Evolutionary conservation across 306 rosid genomes (phyloP), one percentile per base, ranked within the genome.

Genomic region (Fragaria nilgerrensis): DNA sequence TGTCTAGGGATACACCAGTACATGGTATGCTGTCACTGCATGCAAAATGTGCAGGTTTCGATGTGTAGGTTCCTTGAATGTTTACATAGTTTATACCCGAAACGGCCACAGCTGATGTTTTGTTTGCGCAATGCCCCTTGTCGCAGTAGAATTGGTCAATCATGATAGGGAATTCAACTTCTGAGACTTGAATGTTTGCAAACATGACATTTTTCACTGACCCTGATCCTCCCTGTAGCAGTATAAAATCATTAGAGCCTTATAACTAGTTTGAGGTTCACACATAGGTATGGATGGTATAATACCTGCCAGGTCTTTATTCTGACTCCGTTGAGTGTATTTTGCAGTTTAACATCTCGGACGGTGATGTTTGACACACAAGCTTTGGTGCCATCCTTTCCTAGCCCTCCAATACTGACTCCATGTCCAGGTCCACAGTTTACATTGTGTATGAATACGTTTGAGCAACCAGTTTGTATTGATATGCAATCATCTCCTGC

Each of bases 261-360:
- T 58, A 41, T 25, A 73, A 58, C 48, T 68, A 68, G 32, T 15
- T 61, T 43, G 64, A 61, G 20, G 50, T 9, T 45, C 4, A 20
- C 41, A 9, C 9, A 34, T 44, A 23, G 15, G 14, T 16, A 9
- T 1, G 15, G 36, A 4, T 48, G 27, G 27, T 29, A 19, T 32
- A 29, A 10, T 87, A 84, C 97, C 98, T 89, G 97, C 97, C 97
- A 89, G 44, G 98, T 92, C 84, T 92, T 95, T 2, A 95, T 95
- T 87, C 97, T 79, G 3, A 92, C 93, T 22, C 92, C 98, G 4
- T 89, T 87, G 22, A 90, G 41, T n/a, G 92, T 89, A 47, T 89
- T 77, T 4, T 76, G 86, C 68, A 95, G 25, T 20, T 83, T 85
- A 47, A 78, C 49, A 5, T 92, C 96, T 43, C 94, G 87, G 12